Conservation (phyloP, 495 filamentous ascomycete genomes). For the Neurospora sp. region DNA sequence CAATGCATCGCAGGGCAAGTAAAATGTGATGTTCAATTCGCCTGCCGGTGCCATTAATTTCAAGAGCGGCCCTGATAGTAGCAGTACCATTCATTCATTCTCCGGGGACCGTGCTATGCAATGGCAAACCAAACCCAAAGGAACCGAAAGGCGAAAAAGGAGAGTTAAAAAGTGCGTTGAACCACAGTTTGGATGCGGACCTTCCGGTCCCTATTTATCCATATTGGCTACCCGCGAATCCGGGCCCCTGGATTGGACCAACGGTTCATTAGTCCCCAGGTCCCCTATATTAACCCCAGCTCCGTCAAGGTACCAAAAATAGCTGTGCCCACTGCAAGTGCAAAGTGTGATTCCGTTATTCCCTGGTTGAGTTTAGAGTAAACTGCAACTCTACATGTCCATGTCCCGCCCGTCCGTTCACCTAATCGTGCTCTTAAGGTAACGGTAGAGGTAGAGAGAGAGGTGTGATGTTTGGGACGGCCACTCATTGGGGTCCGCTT, state of each 20-base stretch:
- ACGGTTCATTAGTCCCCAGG: neutral
- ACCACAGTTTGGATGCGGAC: constrained; percentile 11
- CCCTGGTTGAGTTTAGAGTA: neutral
- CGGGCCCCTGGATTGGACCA: constrained; percentile 27
- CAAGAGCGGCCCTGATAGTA: neutral
- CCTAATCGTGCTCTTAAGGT: neutral
- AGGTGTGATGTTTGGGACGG: neutral
- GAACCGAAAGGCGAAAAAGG: neutral
- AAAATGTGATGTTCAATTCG: neutral
- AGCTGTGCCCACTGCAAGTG: neutral
- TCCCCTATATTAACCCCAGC: neutral
- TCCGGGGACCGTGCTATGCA: neutral
- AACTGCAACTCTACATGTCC: neutral
- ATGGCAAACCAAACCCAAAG: neutral
- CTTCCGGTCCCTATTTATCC: constrained; percentile 20
- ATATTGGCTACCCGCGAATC: constrained; percentile 22
- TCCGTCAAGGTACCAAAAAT: neutral
- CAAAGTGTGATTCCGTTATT: neutral
- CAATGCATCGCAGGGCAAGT: neutral
- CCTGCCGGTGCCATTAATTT: neutral
- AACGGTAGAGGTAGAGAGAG: neutral
- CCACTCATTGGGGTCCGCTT: neutral
- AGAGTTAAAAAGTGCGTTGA: neutral
- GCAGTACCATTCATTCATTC: neutral
- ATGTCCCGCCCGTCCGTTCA: neutral